A percentile compares a stretch with the other conserved stretches of the same genome.
Conservation (phyloP, 2,329 filamentous ascomycete genomes). For the Ophiostoma sp. region DNA sequence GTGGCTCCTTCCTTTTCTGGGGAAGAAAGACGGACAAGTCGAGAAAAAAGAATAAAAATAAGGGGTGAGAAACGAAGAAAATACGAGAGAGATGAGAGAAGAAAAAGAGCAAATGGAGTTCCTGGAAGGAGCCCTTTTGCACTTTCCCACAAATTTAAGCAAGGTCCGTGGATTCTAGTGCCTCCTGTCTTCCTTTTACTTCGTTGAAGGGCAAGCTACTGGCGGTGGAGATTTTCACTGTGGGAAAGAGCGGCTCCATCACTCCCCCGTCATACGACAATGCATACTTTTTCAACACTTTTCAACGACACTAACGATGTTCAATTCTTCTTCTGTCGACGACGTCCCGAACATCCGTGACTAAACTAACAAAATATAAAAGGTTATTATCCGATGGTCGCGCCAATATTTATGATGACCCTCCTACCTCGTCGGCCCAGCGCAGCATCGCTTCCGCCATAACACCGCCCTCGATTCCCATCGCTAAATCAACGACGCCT, state of each 20-base stretch:
- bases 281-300: neutral
- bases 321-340: neutral
- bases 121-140: neutral
- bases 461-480: constrained; percentile 26
- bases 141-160: constrained; percentile 4
- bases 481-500: constrained; percentile 24
- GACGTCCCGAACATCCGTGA: neutral
- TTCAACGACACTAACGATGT: neutral
- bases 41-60: neutral
- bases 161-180: neutral
- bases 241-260: constrained; percentile 6
- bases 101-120: neutral
- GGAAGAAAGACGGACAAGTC: neutral
- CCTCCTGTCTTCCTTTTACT: neutral
- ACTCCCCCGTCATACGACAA: neutral
- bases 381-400: neutral
- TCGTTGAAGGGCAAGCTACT: neutral
- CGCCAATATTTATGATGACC: neutral
- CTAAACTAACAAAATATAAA: neutral
- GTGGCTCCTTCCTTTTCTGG: constrained; percentile 15
- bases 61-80: neutral
- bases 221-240: neutral
- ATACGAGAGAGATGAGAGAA: neutral
- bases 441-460: constrained; percentile 12
- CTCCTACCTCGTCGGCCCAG: constrained; percentile 9